A percentile compares a stretch with the other conserved stretches of the same genome.
Conservation (phyloP, 495 filamentous ascomycete species). For the Penicillium egyptiacum region DNA sequence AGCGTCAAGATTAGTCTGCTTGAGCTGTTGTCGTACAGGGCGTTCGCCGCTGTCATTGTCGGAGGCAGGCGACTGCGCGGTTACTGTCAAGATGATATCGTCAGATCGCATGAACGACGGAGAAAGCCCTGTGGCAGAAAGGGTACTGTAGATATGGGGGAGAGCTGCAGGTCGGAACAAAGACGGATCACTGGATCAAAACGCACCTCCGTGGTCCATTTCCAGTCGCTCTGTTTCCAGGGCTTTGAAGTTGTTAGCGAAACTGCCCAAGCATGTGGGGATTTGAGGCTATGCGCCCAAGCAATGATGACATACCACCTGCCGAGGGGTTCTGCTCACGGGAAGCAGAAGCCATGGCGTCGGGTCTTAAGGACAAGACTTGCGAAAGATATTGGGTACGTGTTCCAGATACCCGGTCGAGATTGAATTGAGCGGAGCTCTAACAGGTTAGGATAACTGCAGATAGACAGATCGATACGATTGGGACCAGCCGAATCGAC, state of each 20-base stretch:
- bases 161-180: background rate
- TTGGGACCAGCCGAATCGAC: constrained; percentile 15
- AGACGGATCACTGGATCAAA: background rate
- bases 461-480: background rate
- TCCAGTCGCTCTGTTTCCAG: background rate
- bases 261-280: background rate
- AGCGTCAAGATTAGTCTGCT: constrained; percentile 58
- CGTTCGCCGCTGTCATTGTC: constrained; percentile 55
- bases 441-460: background rate
- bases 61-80: constrained; percentile 34
- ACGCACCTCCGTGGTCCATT: constrained; percentile 5
- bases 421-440: background rate
- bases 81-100: constrained; percentile 16
- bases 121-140: background rate
- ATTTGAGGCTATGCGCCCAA: constrained; percentile 3
- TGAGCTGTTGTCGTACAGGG: constrained; percentile 60
- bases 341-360: constrained; percentile 13
- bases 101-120: constrained; percentile 13
- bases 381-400: constrained; percentile 2
- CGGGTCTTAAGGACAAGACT: constrained; percentile 6
- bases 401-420: constrained; percentile 6
- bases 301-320: constrained; percentile 16
- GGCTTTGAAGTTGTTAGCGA: constrained; percentile 7
- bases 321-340: constrained; percentile 15
- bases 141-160: background rate